These are phyloP conservation scores for Pseudocercospora eumusae DNA, from an alignment of 2,329 filamentous ascomycete species.

Conservation along the genomic window DNA sequence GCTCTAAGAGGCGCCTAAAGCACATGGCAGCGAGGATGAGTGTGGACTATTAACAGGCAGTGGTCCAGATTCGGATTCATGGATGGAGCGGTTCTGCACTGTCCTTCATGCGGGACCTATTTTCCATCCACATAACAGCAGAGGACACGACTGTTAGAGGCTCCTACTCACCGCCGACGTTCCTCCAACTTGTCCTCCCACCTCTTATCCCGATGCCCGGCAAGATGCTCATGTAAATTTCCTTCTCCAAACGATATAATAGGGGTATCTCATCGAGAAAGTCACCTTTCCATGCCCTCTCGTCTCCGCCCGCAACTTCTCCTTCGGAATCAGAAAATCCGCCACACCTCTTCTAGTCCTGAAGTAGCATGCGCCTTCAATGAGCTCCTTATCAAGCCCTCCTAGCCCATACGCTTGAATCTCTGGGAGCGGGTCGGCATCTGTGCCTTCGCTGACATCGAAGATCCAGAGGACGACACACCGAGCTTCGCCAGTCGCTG, in stretches of 20 bases:
- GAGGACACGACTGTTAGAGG: no score
- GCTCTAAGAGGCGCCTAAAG: no score
- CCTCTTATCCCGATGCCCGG: background rate
- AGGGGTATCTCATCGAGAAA: background rate
- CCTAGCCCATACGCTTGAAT: background rate
- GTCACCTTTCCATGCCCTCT: background rate
- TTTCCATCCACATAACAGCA: no score
- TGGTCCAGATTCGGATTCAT: no score
- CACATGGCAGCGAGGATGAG: no score
- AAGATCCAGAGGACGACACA: background rate
- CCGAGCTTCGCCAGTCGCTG: background rate
- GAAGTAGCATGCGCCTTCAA: background rate
- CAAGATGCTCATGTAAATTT: background rate
- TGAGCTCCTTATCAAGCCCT: background rate
- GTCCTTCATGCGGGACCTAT: no score
- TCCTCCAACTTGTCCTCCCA: background rate
- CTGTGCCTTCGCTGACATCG: background rate
- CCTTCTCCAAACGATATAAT: background rate
- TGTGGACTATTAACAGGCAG: no score
- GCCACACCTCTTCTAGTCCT: background rate
- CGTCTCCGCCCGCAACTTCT: background rate
- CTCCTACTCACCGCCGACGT: background rate
- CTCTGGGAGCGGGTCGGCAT: background rate
- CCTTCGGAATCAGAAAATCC: background rate
- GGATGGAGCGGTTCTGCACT: no score